A percentile compares a stretch with the other conserved stretches of the same genome.
phyloP scores from a whole-genome alignment of 2,329 filamentous ascomycete genomes.

The Verticillium klebahnii region DNA sequence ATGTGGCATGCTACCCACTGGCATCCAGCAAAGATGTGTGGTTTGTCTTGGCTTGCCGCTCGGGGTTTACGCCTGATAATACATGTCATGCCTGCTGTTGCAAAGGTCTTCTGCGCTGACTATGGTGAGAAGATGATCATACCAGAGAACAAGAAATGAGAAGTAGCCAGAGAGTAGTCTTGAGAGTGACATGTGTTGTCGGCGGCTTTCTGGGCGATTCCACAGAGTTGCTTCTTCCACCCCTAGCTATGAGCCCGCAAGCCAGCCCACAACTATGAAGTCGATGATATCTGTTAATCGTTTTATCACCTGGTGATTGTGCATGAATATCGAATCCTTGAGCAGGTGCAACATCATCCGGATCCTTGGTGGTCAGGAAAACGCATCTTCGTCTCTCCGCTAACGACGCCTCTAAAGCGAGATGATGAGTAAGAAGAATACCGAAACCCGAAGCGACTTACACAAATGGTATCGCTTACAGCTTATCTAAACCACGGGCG shows the following conservation, averaged over 20 bases:
- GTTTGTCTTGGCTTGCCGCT: constrained; percentile 8
- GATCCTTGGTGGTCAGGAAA: not conserved
- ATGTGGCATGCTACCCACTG: constrained; percentile 4
- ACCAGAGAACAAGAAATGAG: not conserved
- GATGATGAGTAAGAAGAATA: too few relatives aligned
- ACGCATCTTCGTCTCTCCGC: not conserved
- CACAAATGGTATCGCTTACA: too few relatives aligned
- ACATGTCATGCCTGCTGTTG: constrained; percentile 9
- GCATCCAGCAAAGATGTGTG: constrained; percentile 8
- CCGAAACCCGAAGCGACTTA: too few relatives aligned
- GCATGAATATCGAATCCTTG: not conserved
- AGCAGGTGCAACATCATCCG: not conserved
- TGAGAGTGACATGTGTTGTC: not conserved
- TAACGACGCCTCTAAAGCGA: not conserved
- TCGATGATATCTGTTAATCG: fast-evolving
- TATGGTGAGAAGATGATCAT: constrained; percentile 4
- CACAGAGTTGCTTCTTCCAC: not conserved
- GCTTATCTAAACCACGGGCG: not conserved
- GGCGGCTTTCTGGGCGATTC: not conserved
- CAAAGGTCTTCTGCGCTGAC: constrained; percentile 8
- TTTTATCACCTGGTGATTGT: not conserved
- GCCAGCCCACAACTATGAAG: not conserved
- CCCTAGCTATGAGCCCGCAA: not conserved
- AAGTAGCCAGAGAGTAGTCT: not conserved
- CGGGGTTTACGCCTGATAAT: constrained; percentile 7